Percentiles rank a stretch among this genome's conserved stretches.
Evolutionary conservation across 106 monocot genomes (phyloP).

Genomic region (Triglochin maritima): DNA sequence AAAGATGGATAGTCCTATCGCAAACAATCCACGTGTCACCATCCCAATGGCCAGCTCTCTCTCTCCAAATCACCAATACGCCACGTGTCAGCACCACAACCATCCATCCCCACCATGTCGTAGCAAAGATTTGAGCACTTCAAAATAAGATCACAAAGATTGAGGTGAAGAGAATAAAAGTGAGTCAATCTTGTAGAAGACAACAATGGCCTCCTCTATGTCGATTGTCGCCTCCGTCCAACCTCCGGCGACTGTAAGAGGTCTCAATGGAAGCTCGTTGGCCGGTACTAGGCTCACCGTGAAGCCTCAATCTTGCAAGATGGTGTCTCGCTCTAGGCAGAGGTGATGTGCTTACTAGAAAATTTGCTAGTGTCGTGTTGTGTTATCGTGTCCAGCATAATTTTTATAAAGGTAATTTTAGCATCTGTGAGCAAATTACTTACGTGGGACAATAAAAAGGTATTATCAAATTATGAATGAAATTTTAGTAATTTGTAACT

Average conservation of each 20-base stretch:
- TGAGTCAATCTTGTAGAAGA: not conserved
- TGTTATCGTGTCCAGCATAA: not conserved
- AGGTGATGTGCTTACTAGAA: slow-evolving; percentile 2
- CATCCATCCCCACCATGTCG: no score
- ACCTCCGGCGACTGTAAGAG: slow-evolving; percentile 13
- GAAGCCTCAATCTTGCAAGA: slow-evolving; percentile 6
- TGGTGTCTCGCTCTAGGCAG: not conserved
- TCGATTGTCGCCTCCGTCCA: slow-evolving; percentile 12
- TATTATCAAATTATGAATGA: not conserved
- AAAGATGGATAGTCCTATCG: no score
- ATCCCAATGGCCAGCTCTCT: no score
- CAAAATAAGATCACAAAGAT: not conserved
- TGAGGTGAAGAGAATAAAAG: not conserved
- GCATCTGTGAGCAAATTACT: no score
- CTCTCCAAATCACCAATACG: no score
- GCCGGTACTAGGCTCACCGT: slow-evolving; percentile 18
- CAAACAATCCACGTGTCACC: no score
- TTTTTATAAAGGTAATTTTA: no score
- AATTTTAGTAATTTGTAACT: no score
- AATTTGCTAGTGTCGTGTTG: no score
- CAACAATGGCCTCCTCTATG: slow-evolving; percentile 19
- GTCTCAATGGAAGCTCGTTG: slow-evolving; percentile 22
- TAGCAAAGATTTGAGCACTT: no score
- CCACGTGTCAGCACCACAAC: no score
- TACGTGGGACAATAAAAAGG: not conserved